A percentile compares a stretch with the other conserved stretches of the same genome.
phyloP scores from a whole-genome alignment of 2,329 filamentous ascomycete species.

The Didymella segeticola region DNA sequence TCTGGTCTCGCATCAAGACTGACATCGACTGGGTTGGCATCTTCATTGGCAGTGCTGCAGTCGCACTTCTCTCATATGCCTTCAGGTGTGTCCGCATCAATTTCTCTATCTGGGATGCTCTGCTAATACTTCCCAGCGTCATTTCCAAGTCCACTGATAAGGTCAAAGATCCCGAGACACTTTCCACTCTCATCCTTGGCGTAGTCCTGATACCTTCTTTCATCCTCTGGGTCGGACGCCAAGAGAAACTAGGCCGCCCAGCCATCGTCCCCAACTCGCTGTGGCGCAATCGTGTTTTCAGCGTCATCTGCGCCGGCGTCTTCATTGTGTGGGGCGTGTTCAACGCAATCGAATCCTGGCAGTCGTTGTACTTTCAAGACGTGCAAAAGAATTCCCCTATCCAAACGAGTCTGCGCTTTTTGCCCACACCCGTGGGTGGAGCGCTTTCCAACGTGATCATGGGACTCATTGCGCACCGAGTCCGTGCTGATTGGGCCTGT shows the following conservation, averaged over 20 bases:
- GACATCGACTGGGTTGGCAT: slow-evolving; percentile 64
- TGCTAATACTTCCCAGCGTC: slow-evolving; percentile 17
- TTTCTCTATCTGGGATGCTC: neutral
- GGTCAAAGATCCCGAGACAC: slow-evolving; percentile 54
- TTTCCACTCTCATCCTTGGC: slow-evolving; percentile 56
- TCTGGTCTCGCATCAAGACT: slow-evolving; percentile 41
- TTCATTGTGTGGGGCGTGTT: slow-evolving; percentile 49
- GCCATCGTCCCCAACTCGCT: slow-evolving; percentile 68
- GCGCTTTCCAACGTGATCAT: slow-evolving; percentile 54
- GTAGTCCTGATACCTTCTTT: slow-evolving; percentile 57
- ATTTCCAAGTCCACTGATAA: slow-evolving; percentile 51
- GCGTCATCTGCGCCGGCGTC: slow-evolving; percentile 59
- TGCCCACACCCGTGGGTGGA: slow-evolving; percentile 52
- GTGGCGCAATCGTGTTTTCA: slow-evolving; percentile 66
- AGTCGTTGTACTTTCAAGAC: slow-evolving; percentile 55
- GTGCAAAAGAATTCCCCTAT: slow-evolving; percentile 45
- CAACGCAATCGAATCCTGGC: slow-evolving; percentile 47
- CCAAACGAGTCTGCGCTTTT: slow-evolving; percentile 51
- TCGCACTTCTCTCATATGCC: slow-evolving; percentile 61
- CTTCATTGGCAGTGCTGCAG: slow-evolving; percentile 53
- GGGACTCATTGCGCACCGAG: slow-evolving; percentile 55
- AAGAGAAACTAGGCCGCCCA: slow-evolving; percentile 54
- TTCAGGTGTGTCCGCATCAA: slow-evolving; percentile 54
- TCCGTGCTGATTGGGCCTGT: slow-evolving; percentile 54
- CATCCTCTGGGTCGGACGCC: slow-evolving; percentile 61